Percentiles rank a stretch among this genome's conserved stretches.
Evolutionary conservation across 2,329 filamentous ascomycete genomes (phyloP).

Genomic region (Arthrobotrys conoides): DNA sequence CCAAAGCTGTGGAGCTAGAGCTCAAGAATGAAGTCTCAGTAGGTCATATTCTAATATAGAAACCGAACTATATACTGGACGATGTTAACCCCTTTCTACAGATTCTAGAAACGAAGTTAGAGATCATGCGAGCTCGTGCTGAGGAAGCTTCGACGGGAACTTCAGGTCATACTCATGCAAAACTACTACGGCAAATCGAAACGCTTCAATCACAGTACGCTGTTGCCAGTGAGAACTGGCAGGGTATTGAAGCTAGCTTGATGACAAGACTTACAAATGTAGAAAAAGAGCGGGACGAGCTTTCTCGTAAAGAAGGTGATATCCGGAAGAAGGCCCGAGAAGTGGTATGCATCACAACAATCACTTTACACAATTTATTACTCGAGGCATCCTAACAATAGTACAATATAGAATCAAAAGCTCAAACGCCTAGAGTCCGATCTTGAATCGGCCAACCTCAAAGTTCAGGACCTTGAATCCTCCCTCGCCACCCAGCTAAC

Average conservation of each 20-base stretch:
- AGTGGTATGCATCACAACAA: slow-evolving; percentile 72
- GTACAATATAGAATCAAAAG: slow-evolving; percentile 73
- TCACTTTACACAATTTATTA: not conserved
- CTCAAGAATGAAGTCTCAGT: slow-evolving; percentile 78
- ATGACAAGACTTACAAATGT: slow-evolving; percentile 81
- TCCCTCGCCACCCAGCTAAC: slow-evolving; percentile 75
- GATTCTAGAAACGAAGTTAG: slow-evolving; percentile 88
- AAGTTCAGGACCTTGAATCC: slow-evolving; percentile 76
- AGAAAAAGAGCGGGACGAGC: slow-evolving; percentile 92
- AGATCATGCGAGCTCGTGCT: slow-evolving; percentile 84
- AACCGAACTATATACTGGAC: not conserved
- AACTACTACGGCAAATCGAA: slow-evolving; percentile 92
- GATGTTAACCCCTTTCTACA: slow-evolving; percentile 65
- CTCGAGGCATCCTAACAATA: slow-evolving; percentile 1
- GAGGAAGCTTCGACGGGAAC: slow-evolving; percentile 90
- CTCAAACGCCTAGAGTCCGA: slow-evolving; percentile 83
- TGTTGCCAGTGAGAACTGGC: slow-evolving; percentile 96
- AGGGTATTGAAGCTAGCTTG: slow-evolving; percentile 90
- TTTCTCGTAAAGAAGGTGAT: slow-evolving; percentile 84
- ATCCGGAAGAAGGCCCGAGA: slow-evolving; percentile 91
- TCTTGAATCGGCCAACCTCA: slow-evolving; percentile 78
- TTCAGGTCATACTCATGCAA: slow-evolving; percentile 86
- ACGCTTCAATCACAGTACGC: slow-evolving; percentile 95
- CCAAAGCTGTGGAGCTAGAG: slow-evolving; percentile 78
- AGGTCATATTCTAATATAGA: slow-evolving; percentile 55